These are phyloP conservation scores for Coniophora puteana DNA, from an alignment of 1,284 basidiomycete genomes.

Conservation along the genomic window DNA sequence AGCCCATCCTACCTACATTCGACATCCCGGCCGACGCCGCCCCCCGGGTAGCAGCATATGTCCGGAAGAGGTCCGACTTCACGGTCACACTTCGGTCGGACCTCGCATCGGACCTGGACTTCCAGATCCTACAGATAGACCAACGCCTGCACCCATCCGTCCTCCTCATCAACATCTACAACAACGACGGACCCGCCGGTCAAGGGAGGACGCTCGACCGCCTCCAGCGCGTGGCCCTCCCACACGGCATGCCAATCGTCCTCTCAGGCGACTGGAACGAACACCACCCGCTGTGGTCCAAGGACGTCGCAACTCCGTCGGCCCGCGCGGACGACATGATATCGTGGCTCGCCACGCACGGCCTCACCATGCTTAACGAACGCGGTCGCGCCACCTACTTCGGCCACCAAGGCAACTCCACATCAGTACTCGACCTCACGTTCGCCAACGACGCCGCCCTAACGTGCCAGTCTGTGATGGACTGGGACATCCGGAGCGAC, in stretches of 20 bases:
- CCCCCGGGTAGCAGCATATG: constrained; percentile 19
- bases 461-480: constrained; percentile 9
- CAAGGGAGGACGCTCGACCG: no score
- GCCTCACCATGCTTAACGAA: constrained; percentile 15
- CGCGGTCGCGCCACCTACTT: constrained; percentile 18
- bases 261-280: constrained; percentile 7
- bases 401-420: no score
- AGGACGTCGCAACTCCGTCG: no score
- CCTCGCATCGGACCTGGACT: constrained; percentile 21
- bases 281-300: constrained; percentile 7
- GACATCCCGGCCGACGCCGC: background rate
- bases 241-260: no score
- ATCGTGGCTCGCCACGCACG: constrained; percentile 20
- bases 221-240: no score
- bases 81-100: constrained; percentile 19
- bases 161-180: constrained; percentile 26
- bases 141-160: constrained; percentile 13
- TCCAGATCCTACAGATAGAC: constrained; percentile 23
- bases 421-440: constrained; percentile 16
- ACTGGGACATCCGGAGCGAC: constrained; percentile 10
- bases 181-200: constrained; percentile 12
- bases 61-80: constrained; percentile 15
- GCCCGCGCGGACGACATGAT: constrained; percentile 9
- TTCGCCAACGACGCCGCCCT: constrained; percentile 10
- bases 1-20: constrained; percentile 17